Evolutionary conservation across 2,329 filamentous ascomycete species (phyloP).

Genomic region (Diaporthe eres): DNA sequence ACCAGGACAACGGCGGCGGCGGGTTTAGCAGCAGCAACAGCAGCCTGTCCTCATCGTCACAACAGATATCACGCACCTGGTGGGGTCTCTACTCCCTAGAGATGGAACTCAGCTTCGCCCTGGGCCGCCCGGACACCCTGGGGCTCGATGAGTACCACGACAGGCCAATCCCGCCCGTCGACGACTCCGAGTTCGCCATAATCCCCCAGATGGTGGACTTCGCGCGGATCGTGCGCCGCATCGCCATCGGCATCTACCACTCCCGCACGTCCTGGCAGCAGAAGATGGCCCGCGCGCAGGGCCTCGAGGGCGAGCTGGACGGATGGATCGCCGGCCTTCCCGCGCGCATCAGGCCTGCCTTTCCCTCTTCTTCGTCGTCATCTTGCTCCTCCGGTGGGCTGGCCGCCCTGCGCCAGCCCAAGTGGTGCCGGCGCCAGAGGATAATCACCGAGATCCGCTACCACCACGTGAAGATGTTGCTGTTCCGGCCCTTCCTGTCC

Average conservation of each 20-base stretch:
- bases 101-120: conserved; percentile 15
- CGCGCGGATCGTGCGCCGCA: neutral
- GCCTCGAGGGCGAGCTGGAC: conserved; percentile 11
- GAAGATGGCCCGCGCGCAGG: neutral
- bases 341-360: neutral
- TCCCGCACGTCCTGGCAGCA: neutral
- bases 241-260: conserved; percentile 11
- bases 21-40: neutral
- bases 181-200: conserved; percentile 16
- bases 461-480: conserved; percentile 6
- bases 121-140: neutral
- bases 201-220: conserved; percentile 9
- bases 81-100: neutral
- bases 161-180: neutral
- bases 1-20: conserved; percentile 6
- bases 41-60: neutral
- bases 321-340: neutral
- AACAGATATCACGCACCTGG: conserved; percentile 6
- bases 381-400: neutral
- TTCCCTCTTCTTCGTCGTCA: neutral
- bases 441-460: conserved; percentile 12
- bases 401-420: conserved; percentile 4
- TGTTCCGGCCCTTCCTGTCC: conserved; percentile 13
- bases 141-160: conserved; percentile 13
- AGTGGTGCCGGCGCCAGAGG: conserved; percentile 3